Evolutionary conservation across 129 eudicot genomes (phyloP), one percentile per base, ranked within the genome.

Genomic region (Flaveria bidentis): DNA sequence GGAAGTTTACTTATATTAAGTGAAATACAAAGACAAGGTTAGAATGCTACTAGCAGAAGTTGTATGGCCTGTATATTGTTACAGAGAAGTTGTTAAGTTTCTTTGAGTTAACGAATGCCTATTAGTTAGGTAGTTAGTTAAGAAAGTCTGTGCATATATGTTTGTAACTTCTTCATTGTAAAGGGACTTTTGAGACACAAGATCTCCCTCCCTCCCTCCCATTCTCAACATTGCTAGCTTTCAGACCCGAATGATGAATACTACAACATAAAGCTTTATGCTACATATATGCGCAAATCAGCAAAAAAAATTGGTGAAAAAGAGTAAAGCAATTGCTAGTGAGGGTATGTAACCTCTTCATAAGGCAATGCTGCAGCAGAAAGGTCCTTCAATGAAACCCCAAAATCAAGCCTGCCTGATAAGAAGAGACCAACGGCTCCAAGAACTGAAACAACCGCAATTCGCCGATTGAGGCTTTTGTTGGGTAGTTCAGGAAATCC

Each of bases 341-440:
- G 18, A 42, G 30, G 25, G 70, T 25, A 53, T 82, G 75, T 20
- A 81, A 94, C 99, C 97, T 94, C 90, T 80, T 94, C 99, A 81
- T 89, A 94, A 9, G 97, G 90, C 69, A 94, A 79, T 47, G 97
- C 93, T 56, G 83, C 81, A 76, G 96, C 97, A 47, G 99, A 69
- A 57, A 94, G 90, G 76, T 91, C 99, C 74, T 89, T 89, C 78
- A 94, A 82, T 14, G 99, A 94, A 82, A 89, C 92, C 50, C 98
- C 97, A 4, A 94, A 91, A 83, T 91, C 99, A 52, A 94, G 87
- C 14, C 97, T 87, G 14, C 83, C 67, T 1, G 90, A 89, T 64
- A 80, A 73, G 84, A 91, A 94, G 10, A 94, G 88, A 28, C 97
- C 99, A 7, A 94, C 85, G 1, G 97, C 99, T 62, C 86, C 97